Percentiles rank a stretch among this genome's conserved stretches.
phyloP scores from a whole-genome alignment of 2,329 filamentous ascomycete genomes.

The Xylariomycetidae sp. region DNA sequence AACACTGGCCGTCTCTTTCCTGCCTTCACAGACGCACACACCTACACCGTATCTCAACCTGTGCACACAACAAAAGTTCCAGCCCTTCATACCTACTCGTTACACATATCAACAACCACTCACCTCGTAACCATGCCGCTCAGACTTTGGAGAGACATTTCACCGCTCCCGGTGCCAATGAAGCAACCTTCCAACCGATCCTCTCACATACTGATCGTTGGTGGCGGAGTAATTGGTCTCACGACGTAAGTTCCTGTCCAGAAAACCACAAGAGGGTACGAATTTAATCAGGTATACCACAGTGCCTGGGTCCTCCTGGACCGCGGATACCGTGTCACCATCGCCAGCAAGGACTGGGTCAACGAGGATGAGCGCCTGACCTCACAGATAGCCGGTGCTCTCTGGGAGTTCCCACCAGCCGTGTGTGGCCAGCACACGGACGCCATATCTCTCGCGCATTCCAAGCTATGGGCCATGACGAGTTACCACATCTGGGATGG shows the following conservation, averaged over 20 bases:
- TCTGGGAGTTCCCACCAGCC: slow-evolving; percentile 41
- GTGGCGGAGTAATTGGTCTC: slow-evolving; percentile 27
- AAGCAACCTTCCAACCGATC: slow-evolving; percentile 20
- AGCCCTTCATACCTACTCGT: background rate
- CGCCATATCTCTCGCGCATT: slow-evolving; percentile 32
- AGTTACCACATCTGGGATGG: slow-evolving; percentile 35
- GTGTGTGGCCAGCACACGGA: slow-evolving; percentile 38
- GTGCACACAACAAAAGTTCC: background rate
- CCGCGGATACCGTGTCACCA: slow-evolving; percentile 37
- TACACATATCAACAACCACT: background rate
- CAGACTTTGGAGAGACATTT: slow-evolving; percentile 27
- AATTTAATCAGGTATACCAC: background rate
- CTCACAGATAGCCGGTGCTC: slow-evolving; percentile 39
- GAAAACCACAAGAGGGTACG: background rate
- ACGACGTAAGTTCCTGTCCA: slow-evolving; percentile 24
- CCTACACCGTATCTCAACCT: slow-evolving; percentile 1
- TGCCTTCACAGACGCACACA: slow-evolving; percentile 1
- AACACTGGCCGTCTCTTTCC: too few relatives aligned
- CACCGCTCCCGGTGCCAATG: slow-evolving; percentile 22
- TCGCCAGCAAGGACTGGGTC: slow-evolving; percentile 37
- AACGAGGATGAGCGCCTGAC: slow-evolving; percentile 32
- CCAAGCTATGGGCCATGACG: slow-evolving; percentile 35
- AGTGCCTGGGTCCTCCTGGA: slow-evolving; percentile 37
- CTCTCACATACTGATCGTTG: slow-evolving; percentile 25
- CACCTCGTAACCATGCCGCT: slow-evolving; percentile 26